phyloP scores from a whole-genome alignment of 83 land plant species.

The Larix sibirica region DNA sequence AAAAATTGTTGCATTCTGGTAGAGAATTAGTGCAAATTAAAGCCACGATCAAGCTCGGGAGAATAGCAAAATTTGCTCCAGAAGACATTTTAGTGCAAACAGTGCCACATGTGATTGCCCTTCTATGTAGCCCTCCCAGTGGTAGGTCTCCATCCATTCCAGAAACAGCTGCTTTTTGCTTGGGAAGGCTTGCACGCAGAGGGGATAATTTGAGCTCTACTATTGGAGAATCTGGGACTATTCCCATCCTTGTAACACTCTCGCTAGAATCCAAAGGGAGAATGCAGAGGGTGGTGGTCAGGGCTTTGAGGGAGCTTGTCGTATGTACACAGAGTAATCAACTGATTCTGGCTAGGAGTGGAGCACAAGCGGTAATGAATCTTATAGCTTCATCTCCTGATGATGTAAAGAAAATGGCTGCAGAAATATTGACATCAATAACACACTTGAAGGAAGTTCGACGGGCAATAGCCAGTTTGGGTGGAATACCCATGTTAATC shows the following conservation, averaged over 20 bases:
- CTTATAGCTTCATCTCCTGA: constrained; percentile 15
- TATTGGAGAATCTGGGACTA: constrained; percentile 32
- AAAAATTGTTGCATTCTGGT: not conserved
- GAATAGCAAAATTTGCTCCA: constrained; percentile 16
- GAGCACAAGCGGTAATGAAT: constrained; percentile 24
- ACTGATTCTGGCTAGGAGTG: constrained; percentile 21
- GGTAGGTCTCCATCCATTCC: constrained; percentile 14
- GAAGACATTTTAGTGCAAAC: not conserved
- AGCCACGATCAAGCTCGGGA: constrained; percentile 21
- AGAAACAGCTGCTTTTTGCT: constrained; percentile 32
- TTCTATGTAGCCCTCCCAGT: not conserved
- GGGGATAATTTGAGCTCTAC: constrained; percentile 20
- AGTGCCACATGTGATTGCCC: constrained; percentile 18
- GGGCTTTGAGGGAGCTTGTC: constrained; percentile 31
- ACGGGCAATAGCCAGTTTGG: constrained; percentile 20
- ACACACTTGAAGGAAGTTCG: constrained; percentile 36
- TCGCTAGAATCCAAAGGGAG: constrained; percentile 19
- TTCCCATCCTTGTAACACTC: constrained; percentile 22
- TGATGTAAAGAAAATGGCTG: constrained; percentile 18
- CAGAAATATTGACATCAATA: constrained; percentile 37
- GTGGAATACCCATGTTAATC: constrained; percentile 27
- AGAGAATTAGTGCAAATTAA: constrained; percentile 11
- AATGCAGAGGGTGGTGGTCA: constrained; percentile 21
- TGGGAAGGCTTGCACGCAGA: constrained; percentile 24
- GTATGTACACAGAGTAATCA: constrained; percentile 20